These are phyloP conservation scores for Naganishia albida DNA, from an alignment of 1,284 basidiomycete genomes.

Conservation along the genomic window DNA sequence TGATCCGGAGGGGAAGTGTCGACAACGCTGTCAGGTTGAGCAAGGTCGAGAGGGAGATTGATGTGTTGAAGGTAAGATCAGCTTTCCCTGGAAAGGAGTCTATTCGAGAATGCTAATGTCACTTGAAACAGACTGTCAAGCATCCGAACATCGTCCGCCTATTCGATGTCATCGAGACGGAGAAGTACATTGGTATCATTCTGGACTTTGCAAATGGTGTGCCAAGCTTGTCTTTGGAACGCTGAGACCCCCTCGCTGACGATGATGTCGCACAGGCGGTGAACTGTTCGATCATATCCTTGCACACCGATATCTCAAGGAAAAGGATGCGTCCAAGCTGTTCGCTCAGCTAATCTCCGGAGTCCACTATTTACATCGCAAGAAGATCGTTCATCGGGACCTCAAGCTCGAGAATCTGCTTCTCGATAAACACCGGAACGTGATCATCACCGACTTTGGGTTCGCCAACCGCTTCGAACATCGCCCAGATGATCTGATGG, in stretches of 20 bases:
- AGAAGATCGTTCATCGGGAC: conserved; percentile 98
- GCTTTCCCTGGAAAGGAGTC: background rate
- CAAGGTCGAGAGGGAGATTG: conserved; percentile 97
- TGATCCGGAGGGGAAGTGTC: conserved; percentile 90
- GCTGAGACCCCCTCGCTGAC: background rate
- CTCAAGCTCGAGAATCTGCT: conserved; percentile 98
- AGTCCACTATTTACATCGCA: conserved; percentile 98
- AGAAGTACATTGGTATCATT: conserved; percentile 99
- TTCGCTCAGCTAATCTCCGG: conserved; percentile 98
- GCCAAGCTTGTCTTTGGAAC: conserved; percentile 33
- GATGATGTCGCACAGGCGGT: conserved; percentile 63
- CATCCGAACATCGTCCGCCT: conserved; percentile 98
- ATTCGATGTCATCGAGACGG: conserved; percentile 98
- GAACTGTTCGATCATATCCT: conserved; percentile 99
- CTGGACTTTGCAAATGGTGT: conserved; percentile 88
- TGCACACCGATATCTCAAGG: conserved; percentile 93
- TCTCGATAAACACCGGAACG: conserved; percentile 94
- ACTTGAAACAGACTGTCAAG: conserved; percentile 70
- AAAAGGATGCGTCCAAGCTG: conserved; percentile 90
- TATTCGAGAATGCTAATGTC: background rate
- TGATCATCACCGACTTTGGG: conserved; percentile 99
- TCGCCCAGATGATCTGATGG: conserved; percentile 91
- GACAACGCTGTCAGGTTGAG: conserved; percentile 83
- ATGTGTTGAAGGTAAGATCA: conserved; percentile 80
- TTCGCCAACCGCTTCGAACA: conserved; percentile 98